These are phyloP conservation scores for Iris macrosiphon DNA, from an alignment of 106 monocot genomes.

Conservation along the genomic window DNA sequence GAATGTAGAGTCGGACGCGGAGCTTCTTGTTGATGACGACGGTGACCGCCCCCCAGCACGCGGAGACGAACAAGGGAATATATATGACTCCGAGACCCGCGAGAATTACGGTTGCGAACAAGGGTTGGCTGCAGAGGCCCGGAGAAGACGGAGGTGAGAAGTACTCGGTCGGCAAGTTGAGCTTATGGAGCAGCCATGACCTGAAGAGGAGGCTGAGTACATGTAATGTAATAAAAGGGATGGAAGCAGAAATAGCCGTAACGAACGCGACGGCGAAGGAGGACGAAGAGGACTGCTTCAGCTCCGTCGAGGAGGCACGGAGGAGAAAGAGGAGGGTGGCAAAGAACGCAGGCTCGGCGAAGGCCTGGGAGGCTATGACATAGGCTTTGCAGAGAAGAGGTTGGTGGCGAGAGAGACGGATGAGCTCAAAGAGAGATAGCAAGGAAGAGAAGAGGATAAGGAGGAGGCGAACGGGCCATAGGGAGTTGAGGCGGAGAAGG, in stretches of 20 bases:
- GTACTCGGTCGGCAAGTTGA: neutral
- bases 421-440: too few species aligned
- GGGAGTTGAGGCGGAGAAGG: neutral
- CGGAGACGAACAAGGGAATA: constrained; percentile 12
- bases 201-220: neutral
- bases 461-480: neutral
- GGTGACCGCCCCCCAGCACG: constrained; percentile 1
- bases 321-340: constrained; percentile 15
- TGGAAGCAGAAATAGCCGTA: neutral
- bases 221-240: neutral
- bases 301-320: neutral
- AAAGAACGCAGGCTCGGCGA: constrained; percentile 9
- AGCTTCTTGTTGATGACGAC: constrained; percentile 12
- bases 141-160: neutral
- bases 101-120: constrained; percentile 5
- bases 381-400: neutral
- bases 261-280: neutral
- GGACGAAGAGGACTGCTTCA: neutral
- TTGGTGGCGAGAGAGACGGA: too few species aligned
- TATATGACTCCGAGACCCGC: constrained; percentile 3
- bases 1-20: neutral
- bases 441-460: neutral
- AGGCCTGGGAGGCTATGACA: neutral
- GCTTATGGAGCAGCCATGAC: neutral
- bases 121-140: neutral